A percentile compares a stretch with the other conserved stretches of the same genome.
phyloP scores from a whole-genome alignment of 129 eudicot genomes.

The Flaveria brownii region DNA sequence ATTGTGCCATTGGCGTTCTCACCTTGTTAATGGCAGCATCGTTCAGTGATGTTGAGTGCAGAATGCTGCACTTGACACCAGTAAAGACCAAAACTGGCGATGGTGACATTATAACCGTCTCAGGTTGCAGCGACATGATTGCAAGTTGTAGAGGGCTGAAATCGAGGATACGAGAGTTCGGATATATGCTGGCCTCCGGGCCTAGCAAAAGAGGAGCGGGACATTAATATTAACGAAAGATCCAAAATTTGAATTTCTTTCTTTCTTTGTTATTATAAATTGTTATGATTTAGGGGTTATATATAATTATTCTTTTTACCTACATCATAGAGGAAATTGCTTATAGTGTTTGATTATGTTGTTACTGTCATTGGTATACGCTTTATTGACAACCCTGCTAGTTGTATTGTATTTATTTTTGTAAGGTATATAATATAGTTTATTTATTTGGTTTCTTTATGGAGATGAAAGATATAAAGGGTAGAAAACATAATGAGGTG shows the following conservation, averaged over 20 bases:
- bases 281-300: not conserved
- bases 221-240: not conserved
- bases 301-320: not conserved
- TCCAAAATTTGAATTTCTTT: not conserved
- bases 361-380: not conserved
- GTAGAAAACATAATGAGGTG: too few relatives aligned
- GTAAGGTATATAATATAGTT: not conserved
- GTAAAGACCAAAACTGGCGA: not conserved
- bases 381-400: not conserved
- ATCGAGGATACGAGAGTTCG: not conserved
- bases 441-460: not conserved
- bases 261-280: not conserved
- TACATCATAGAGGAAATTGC: not conserved
- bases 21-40: not conserved
- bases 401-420: not conserved
- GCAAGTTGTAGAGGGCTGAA: not conserved
- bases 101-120: not conserved
- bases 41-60: not conserved
- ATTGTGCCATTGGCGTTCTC: not conserved
- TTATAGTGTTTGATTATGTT: not conserved
- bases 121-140: not conserved
- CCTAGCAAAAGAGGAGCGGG: slow-evolving; percentile 10
- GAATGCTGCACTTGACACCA: not conserved
- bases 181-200: not conserved
- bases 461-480: not conserved